Conservation (phyloP, 2,329 filamentous ascomycete species). For the Talaromyces verruculosus region DNA sequence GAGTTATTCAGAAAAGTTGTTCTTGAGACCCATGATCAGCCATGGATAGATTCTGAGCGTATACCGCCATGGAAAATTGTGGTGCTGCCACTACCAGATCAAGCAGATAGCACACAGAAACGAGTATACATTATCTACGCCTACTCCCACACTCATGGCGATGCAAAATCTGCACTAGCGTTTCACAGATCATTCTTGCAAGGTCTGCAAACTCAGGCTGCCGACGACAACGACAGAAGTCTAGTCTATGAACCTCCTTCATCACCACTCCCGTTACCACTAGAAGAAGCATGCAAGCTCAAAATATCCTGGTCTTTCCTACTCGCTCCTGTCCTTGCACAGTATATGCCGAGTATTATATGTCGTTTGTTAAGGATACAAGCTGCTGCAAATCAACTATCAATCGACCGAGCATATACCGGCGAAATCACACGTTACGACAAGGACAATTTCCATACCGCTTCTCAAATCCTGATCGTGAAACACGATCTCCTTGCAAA, state of each 20-base stretch:
- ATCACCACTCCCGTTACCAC: slow-evolving; percentile 34
- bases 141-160: slow-evolving; percentile 48
- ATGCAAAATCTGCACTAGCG: slow-evolving; percentile 44
- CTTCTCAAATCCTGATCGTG: slow-evolving; percentile 36
- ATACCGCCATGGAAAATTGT: slow-evolving; percentile 49
- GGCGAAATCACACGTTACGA: slow-evolving; percentile 33
- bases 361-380: slow-evolving; percentile 35
- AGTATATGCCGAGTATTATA: slow-evolving; percentile 40
- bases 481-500: background rate
- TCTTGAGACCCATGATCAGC: slow-evolving; percentile 39
- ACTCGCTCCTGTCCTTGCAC: slow-evolving; percentile 40
- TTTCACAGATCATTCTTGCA: slow-evolving; percentile 47
- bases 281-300: slow-evolving; percentile 42
- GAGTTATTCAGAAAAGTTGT: slow-evolving; percentile 20
- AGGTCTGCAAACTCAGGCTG: slow-evolving; percentile 22
- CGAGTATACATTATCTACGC: slow-evolving; percentile 42
- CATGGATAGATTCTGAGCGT: slow-evolving; percentile 26
- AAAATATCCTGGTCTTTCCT: slow-evolving; percentile 49
- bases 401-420: slow-evolving; percentile 29
- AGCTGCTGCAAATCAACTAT: slow-evolving; percentile 29
- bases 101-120: slow-evolving; percentile 7
- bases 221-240: background rate
- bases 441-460: slow-evolving; percentile 29
- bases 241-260: slow-evolving; percentile 8
- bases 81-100: slow-evolving; percentile 32